These are phyloP conservation scores for Eugenia klotzschiana DNA, from an alignment of 441 rosid genomes.

Conservation along the genomic window DNA sequence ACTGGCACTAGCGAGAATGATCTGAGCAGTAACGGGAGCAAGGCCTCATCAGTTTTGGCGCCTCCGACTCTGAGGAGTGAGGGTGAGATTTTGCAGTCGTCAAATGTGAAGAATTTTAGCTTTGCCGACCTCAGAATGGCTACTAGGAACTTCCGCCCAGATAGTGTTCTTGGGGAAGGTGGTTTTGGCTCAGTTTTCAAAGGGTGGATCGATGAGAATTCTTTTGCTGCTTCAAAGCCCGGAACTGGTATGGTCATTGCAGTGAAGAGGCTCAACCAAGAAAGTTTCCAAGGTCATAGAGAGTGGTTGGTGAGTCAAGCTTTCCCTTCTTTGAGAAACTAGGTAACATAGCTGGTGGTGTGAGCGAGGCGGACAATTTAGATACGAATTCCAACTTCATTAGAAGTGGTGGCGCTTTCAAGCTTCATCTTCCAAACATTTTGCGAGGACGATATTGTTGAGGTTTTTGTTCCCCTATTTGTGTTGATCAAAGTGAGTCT, in stretches of 20 bases:
- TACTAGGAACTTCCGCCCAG: constrained; percentile 78
- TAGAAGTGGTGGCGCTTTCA: not conserved
- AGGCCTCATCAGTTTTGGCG: constrained; percentile 30
- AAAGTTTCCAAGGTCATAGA: constrained; percentile 72
- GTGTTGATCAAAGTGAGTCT: not conserved
- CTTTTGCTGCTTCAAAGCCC: constrained; percentile 56
- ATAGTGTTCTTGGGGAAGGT: constrained; percentile 84
- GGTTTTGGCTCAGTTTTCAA: constrained; percentile 91
- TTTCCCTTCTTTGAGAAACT: not conserved
- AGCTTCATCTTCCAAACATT: not conserved
- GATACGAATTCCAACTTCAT: not conserved
- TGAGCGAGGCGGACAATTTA: not conserved
- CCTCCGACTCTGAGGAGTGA: constrained; percentile 62
- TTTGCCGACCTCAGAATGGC: constrained; percentile 54
- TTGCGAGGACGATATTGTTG: not conserved
- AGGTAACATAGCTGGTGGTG: not conserved
- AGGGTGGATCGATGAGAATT: constrained; percentile 83
- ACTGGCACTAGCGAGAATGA: constrained; percentile 36
- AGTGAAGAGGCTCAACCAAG: constrained; percentile 72
- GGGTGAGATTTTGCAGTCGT: constrained; percentile 68
- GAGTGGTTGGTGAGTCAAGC: constrained; percentile 77
- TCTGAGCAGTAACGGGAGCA: constrained; percentile 36
- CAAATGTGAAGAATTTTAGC: constrained; percentile 58
- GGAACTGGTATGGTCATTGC: constrained; percentile 83
- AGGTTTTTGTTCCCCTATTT: not conserved